A percentile compares a stretch with the other conserved stretches of the same genome.
phyloP scores from a whole-genome alignment of 2,329 filamentous ascomycete species.

The Lecanoromycetidae sp. region DNA sequence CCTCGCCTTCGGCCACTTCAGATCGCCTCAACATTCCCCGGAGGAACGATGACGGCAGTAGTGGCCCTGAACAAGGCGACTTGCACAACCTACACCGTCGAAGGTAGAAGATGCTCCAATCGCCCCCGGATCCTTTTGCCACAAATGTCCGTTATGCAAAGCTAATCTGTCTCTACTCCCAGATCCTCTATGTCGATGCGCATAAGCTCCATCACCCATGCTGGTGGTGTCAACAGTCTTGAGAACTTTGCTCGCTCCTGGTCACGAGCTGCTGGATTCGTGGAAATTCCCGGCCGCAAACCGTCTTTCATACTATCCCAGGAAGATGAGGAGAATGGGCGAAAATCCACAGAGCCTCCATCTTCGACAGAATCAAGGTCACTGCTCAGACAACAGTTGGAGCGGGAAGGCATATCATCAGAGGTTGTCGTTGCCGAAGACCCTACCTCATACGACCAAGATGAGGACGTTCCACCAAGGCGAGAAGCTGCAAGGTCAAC shows the following conservation, averaged over 20 bases:
- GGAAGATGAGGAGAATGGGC: conserved; percentile 36
- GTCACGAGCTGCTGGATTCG: conserved; percentile 80
- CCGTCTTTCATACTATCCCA: conserved; percentile 59
- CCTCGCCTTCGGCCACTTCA: conserved; percentile 17
- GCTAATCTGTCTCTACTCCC: background rate
- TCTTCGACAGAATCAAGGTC: conserved; percentile 19
- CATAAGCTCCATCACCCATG: conserved; percentile 43
- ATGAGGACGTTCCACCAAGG: conserved; percentile 21
- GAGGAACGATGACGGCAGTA: conserved; percentile 13
- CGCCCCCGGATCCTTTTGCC: background rate
- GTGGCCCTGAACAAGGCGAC: conserved; percentile 14
- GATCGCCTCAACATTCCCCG: conserved; percentile 16
- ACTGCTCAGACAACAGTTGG: conserved; percentile 23
- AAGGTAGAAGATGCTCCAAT: conserved; percentile 21
- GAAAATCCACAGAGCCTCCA: background rate
- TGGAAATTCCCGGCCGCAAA: conserved; percentile 71
- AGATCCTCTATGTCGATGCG: conserved; percentile 36
- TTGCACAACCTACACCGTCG: conserved; percentile 18
- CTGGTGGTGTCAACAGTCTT: conserved; percentile 85
- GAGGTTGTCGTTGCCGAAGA: conserved; percentile 24
- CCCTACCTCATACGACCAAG: conserved; percentile 14
- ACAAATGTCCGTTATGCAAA: background rate
- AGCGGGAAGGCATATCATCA: conserved; percentile 23
- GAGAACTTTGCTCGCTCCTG: conserved; percentile 87
- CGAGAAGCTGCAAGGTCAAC: conserved; percentile 22